Evolutionary conservation across 257 asterid species (phyloP), one percentile per base, ranked within the genome.

Genomic region (Agastache rugosa): DNA sequence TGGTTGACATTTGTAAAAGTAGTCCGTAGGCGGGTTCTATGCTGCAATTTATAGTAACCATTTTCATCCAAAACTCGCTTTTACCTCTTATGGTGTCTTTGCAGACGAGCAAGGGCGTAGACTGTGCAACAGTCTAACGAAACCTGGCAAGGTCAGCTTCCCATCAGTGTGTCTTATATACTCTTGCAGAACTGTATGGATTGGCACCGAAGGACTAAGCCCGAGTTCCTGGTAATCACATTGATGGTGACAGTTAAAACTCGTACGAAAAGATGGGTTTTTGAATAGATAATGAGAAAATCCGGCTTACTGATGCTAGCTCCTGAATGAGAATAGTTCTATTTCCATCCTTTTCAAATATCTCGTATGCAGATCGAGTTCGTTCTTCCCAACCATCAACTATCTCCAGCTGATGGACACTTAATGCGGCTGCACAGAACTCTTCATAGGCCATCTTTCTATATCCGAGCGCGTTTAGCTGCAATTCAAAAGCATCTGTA

Each of bases 371-470:
- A 63, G 79, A 78, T 37, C 80, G 85, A 56, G 86, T 85, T 6
- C 85, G 89, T 77, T 85, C 83, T 74, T 91, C 96, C 96, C 97
- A 91, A 4, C 67, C 77, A 42, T 83, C 87, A 6, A 79, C 79
- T 50, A 81, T 92, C 77, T 91, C 93, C 82, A 91, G 48, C 72
- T 89, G 93, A 76, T 82, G 77, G 22, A 89, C 87, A 45, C 89
- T 85, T 27, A 78, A 39, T 11, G 96, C 86, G n/a, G 93, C 97
- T 11, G 93, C 92, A 51, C 92, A 87, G 70, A 91, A 91, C 70
- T 91, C 97, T 61, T 85, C 96, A 56, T 82, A 83, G 76, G 83
- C 75, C 96, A 91, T 86, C 82, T 78, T 91, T 83, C 97, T 85
- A 48, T 85, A 91, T 67, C 88, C 93, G 20, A 91, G 93, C 25